phyloP scores from a whole-genome alignment of 2,329 filamentous ascomycete species.

The Botrytis byssoidea region DNA sequence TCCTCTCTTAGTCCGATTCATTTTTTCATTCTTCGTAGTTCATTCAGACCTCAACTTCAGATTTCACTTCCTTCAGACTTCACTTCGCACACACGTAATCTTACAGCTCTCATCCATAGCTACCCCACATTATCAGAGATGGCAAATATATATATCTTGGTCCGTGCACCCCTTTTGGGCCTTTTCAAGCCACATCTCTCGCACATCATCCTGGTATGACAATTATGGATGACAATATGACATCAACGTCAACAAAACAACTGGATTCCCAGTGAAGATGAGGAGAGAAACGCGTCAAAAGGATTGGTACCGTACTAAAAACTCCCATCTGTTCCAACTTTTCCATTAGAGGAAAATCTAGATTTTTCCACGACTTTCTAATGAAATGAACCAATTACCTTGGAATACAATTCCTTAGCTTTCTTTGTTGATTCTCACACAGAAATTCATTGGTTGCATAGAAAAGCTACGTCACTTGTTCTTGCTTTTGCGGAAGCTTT shows the following conservation, averaged over 20 bases:
- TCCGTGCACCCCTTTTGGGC: background rate
- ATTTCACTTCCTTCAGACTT: background rate
- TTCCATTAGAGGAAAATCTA: constrained; percentile 14
- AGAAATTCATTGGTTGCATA: background rate
- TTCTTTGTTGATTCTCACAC: background rate
- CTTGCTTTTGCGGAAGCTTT: constrained; percentile 12
- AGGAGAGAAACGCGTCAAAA: background rate
- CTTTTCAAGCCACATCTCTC: constrained; percentile 8
- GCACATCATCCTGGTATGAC: background rate
- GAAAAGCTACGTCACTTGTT: background rate
- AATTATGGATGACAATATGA: constrained; percentile 4
- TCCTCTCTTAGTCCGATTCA: too few species aligned
- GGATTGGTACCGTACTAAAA: background rate
- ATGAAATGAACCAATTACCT: background rate
- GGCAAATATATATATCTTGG: background rate
- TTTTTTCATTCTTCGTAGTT: background rate
- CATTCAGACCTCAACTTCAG: background rate
- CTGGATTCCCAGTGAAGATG: background rate
- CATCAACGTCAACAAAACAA: constrained; percentile 10
- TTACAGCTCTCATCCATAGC: constrained; percentile 8
- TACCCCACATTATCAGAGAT: constrained; percentile 2
- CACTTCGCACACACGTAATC: background rate
- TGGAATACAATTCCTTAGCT: background rate
- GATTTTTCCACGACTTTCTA: background rate
- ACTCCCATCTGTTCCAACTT: constrained; percentile 18